These are phyloP conservation scores for Chenopodium album DNA, from an alignment of 148 eudicot species.

Conservation along the genomic window DNA sequence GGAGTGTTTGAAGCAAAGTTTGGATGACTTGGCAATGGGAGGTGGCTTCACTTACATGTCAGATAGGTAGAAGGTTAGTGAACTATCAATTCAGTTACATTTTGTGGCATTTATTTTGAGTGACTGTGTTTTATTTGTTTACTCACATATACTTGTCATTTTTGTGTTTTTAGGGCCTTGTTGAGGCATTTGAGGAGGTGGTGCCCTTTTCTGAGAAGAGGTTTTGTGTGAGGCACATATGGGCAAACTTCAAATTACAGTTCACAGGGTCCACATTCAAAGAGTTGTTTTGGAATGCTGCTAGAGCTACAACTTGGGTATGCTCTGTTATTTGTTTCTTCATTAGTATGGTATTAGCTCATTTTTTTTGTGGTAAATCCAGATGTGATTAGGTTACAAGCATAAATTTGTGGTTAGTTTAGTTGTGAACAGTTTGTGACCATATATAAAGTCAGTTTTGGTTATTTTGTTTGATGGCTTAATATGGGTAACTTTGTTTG, in stretches of 20 bases:
- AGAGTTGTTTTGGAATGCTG: not conserved
- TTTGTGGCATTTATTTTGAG: fast-evolving
- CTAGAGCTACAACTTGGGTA: not conserved
- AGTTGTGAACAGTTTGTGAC: too few species aligned
- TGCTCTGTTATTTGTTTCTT: too few species aligned
- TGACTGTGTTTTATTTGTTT: too few species aligned
- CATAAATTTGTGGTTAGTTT: too few species aligned
- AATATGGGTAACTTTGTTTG: too few species aligned
- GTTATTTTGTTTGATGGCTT: too few species aligned
- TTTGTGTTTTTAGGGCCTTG: not conserved
- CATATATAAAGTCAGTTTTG: too few species aligned
- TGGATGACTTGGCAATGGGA: not conserved
- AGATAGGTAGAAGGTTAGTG: not conserved
- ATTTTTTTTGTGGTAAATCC: too few species aligned
- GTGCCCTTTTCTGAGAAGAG: not conserved
- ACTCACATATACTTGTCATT: not conserved
- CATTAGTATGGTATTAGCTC: too few species aligned
- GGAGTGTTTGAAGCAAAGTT: not conserved
- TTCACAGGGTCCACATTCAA: not conserved
- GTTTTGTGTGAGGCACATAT: not conserved
- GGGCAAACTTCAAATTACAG: not conserved
- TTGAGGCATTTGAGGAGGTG: not conserved
- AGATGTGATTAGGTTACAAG: too few species aligned
- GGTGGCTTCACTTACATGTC: not conserved
- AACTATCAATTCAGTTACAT: fast-evolving